A percentile compares a stretch with the other conserved stretches of the same genome.
Conservation (phyloP, 2,329 filamentous ascomycete genomes). For the Penicillium brasilianum region DNA sequence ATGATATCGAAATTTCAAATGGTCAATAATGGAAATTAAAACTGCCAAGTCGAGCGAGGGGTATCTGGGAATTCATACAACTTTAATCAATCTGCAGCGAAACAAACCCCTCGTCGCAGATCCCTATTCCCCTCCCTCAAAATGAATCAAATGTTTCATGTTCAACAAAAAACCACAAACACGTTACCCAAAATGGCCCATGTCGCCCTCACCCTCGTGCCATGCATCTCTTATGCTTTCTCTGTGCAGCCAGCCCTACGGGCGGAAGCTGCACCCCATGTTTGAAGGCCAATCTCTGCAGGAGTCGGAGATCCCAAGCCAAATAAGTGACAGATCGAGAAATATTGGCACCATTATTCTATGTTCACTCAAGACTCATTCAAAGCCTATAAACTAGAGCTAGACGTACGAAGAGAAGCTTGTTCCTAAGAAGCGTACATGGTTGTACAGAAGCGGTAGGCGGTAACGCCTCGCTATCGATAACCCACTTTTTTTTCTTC, state of each 20-base stretch:
- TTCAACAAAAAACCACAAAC: neutral
- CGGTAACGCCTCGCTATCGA: slow-evolving; percentile 30
- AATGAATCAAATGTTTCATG: neutral
- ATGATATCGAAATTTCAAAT: neutral
- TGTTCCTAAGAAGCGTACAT: neutral
- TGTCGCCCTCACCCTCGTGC: neutral
- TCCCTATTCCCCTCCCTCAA: neutral
- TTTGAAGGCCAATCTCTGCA: too few species aligned
- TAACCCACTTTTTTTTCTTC: slow-evolving; percentile 36
- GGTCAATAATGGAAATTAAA: too few species aligned
- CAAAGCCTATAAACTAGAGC: neutral
- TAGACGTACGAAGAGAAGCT: neutral
- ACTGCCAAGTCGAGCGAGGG: too few species aligned
- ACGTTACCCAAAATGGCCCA: neutral
- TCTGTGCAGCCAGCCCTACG: neutral
- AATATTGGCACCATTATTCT: neutral
- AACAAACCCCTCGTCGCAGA: neutral
- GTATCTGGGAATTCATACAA: neutral
- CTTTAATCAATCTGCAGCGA: neutral
- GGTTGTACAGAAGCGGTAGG: slow-evolving; percentile 19
- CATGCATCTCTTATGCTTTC: neutral
- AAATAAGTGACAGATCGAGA: neutral
- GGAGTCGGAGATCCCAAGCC: neutral
- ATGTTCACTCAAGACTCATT: neutral
- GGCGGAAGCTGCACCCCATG: neutral